Conservation (phyloP, 2,329 filamentous ascomycete species). For the Harringtonia lauricola region DNA sequence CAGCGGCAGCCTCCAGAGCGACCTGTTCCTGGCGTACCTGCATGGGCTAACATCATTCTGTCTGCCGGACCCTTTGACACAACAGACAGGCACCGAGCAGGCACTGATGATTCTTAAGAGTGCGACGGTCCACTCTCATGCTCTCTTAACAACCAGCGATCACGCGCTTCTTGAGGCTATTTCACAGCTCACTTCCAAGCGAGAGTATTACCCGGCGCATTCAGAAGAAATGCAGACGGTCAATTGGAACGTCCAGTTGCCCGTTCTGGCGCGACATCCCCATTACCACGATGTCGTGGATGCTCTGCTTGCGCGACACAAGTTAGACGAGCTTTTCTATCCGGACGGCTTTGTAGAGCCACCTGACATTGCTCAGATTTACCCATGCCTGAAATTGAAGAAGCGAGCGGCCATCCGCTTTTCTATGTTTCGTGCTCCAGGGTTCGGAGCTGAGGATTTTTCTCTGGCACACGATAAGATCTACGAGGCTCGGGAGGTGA, state of each 20-base stretch:
- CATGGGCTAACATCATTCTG: slow-evolving; percentile 43
- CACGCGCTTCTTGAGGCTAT: slow-evolving; percentile 2
- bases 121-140: slow-evolving; percentile 36
- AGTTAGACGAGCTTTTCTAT: neutral
- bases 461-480: neutral
- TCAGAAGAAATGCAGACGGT: slow-evolving; percentile 35
- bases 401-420: neutral
- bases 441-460: neutral
- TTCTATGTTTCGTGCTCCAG: neutral
- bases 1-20: slow-evolving; percentile 38
- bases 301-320: slow-evolving; percentile 21
- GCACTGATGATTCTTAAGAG: slow-evolving; percentile 32
- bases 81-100: slow-evolving; percentile 33
- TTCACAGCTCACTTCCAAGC: neutral
- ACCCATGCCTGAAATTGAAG: neutral
- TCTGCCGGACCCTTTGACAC: slow-evolving; percentile 39
- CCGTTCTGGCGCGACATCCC: neutral
- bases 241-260: slow-evolving; percentile 18
- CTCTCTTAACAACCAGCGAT: slow-evolving; percentile 23
- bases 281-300: slow-evolving; percentile 17
- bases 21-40: slow-evolving; percentile 37
- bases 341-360: neutral
- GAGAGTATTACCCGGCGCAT: slow-evolving; percentile 31
- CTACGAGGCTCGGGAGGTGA: neutral
- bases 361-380: neutral